Evolutionary conservation across 1,284 basidiomycete genomes (phyloP).

Genomic region (Boletus mariae): DNA sequence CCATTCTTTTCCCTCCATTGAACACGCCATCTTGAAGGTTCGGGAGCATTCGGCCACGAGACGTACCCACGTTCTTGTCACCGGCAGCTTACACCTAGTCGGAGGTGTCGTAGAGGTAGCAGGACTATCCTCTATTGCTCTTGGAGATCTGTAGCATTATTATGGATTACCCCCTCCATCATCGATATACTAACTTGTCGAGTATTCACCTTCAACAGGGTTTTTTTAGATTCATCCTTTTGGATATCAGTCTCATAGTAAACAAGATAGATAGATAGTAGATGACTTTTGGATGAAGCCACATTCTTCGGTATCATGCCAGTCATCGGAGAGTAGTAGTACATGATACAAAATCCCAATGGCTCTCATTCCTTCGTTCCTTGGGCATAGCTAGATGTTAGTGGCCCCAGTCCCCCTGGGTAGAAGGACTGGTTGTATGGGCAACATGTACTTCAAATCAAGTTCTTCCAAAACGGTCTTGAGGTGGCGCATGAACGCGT

Average conservation of each 20-base stretch:
- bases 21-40: constrained; percentile 77
- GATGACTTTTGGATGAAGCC: background rate
- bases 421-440: constrained; percentile 66
- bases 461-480: constrained; percentile 69
- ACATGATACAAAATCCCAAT: background rate
- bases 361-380: background rate
- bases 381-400: background rate
- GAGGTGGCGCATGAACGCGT: constrained; percentile 67
- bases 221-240: background rate
- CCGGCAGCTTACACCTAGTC: constrained; percentile 92
- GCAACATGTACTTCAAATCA: constrained; percentile 66
- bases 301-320: background rate
- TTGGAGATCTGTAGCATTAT: constrained; percentile 32
- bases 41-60: constrained; percentile 37
- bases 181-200: constrained; percentile 10
- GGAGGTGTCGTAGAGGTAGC: constrained; percentile 94
- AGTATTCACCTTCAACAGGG: constrained; percentile 34
- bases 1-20: constrained; percentile 83
- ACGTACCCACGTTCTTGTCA: constrained; percentile 69
- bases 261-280: background rate
- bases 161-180: background rate
- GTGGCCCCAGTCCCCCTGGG: constrained; percentile 30
- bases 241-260: background rate
- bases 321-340: background rate
- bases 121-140: constrained; percentile 62